Evolutionary conservation across 2,329 filamentous ascomycete genomes (phyloP).

Genomic region (Bisporella sp.): DNA sequence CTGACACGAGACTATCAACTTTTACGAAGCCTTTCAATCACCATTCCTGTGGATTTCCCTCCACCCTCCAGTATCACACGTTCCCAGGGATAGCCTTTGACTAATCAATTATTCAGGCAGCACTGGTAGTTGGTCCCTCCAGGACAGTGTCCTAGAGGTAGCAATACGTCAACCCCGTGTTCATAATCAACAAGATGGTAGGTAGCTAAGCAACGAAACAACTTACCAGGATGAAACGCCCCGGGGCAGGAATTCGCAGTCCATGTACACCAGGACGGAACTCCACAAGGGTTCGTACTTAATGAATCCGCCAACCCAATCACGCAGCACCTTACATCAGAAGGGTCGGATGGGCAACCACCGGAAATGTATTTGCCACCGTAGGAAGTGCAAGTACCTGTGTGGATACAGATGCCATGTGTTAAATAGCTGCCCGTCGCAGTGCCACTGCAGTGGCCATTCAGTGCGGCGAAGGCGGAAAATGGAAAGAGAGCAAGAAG

Average conservation of each 20-base stretch:
- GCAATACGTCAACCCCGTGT: not conserved
- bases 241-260: not conserved
- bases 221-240: not conserved
- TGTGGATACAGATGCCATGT: not conserved
- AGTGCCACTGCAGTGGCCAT: not conserved
- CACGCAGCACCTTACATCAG: not conserved
- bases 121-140: not conserved
- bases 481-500: not conserved
- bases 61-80: no score
- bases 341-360: not conserved
- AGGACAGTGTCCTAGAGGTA: not conserved
- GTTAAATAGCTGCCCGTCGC: not conserved
- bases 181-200: not conserved
- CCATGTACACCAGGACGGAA: not conserved
- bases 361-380: not conserved
- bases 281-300: not conserved
- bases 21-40: no score
- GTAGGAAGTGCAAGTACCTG: not conserved
- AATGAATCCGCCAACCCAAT: not conserved
- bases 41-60: no score
- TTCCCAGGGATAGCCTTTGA: no score
- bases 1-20: no score
- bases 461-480: not conserved
- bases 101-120: not conserved
- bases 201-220: not conserved